A percentile compares a stretch with the other conserved stretches of the same genome.
phyloP scores from a whole-genome alignment of 371 early-diverging fungal genomes.

The Mortierella sp. region DNA sequence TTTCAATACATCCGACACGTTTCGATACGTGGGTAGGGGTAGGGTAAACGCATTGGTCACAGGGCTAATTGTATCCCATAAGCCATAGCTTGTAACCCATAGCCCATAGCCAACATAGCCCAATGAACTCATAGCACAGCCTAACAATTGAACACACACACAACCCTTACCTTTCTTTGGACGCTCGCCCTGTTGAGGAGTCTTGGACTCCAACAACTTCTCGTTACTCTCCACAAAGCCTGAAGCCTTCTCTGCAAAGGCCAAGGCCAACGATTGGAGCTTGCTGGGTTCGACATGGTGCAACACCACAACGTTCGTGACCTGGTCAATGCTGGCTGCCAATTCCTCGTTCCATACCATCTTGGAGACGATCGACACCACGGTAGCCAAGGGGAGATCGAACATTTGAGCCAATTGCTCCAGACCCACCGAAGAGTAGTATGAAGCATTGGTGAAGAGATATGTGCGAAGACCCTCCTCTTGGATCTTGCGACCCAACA shows the following conservation, averaged over 20 bases:
- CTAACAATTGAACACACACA: not conserved
- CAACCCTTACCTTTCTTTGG: conserved; percentile 56
- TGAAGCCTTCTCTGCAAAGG: conserved; percentile 90
- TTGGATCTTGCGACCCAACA: conserved; percentile 91
- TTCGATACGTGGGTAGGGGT: too few relatives aligned
- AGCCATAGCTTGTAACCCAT: too few relatives aligned
- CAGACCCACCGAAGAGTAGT: conserved; percentile 89
- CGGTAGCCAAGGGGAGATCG: conserved; percentile 73
- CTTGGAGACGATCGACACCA: conserved; percentile 84
- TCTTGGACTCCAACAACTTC: conserved; percentile 80
- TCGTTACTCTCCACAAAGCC: conserved; percentile 93
- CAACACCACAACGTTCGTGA: conserved; percentile 80
- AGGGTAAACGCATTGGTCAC: too few relatives aligned
- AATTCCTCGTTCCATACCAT: conserved; percentile 96
- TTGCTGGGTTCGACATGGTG: conserved; percentile 85
- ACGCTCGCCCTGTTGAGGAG: conserved; percentile 55
- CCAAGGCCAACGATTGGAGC: conserved; percentile 87
- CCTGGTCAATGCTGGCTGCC: conserved; percentile 84
- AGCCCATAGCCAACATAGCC: too few relatives aligned
- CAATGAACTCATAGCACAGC: too few relatives aligned
- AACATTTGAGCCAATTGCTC: conserved; percentile 88
- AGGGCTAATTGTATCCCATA: too few relatives aligned
- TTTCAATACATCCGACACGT: too few relatives aligned
- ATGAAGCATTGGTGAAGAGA: conserved; percentile 89
- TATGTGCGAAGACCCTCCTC: conserved; percentile 97